phyloP scores from a whole-genome alignment of 345 rosid species.

The Stellera chamaejasme region DNA sequence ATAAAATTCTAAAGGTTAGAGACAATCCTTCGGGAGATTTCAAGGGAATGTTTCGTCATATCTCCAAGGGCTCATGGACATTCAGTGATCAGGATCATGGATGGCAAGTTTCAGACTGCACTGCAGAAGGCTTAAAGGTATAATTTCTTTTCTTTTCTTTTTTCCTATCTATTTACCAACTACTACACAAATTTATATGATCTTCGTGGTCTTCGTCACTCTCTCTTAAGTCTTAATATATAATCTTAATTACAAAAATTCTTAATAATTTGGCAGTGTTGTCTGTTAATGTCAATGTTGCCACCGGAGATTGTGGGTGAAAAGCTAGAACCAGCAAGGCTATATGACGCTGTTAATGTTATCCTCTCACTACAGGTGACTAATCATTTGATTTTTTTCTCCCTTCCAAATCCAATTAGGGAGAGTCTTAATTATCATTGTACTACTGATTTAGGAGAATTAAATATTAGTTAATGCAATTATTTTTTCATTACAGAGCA shows the following conservation, averaged over 20 bases:
- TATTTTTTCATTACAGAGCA: constrained; percentile 25
- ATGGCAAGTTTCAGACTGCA: constrained; percentile 65
- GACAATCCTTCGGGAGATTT: constrained; percentile 57
- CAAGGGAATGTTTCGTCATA: constrained; percentile 40
- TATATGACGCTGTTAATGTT: constrained; percentile 51
- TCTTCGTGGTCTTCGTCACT: not conserved
- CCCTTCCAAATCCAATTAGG: not conserved
- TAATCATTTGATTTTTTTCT: not conserved
- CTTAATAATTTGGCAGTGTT: constrained; percentile 30
- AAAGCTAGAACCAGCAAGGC: constrained; percentile 37
- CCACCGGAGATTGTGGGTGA: constrained; percentile 60
- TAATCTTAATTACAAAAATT: not conserved
- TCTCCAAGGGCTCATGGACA: constrained; percentile 59
- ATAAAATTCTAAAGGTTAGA: constrained; percentile 23
- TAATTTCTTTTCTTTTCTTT: no score
- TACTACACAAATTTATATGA: not conserved
- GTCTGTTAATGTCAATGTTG: constrained; percentile 58
- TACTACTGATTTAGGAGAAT: no score
- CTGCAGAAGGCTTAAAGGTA: constrained; percentile 55
- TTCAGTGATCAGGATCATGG: constrained; percentile 69
- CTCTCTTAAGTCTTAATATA: not conserved
- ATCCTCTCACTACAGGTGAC: constrained; percentile 54
- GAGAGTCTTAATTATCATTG: no score
- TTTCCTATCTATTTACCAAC: no score
- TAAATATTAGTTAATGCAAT: no score